These are phyloP conservation scores for Chlamydomonas sp. DNA, from an alignment of 139 green algal genomes.

Conservation along the genomic window DNA sequence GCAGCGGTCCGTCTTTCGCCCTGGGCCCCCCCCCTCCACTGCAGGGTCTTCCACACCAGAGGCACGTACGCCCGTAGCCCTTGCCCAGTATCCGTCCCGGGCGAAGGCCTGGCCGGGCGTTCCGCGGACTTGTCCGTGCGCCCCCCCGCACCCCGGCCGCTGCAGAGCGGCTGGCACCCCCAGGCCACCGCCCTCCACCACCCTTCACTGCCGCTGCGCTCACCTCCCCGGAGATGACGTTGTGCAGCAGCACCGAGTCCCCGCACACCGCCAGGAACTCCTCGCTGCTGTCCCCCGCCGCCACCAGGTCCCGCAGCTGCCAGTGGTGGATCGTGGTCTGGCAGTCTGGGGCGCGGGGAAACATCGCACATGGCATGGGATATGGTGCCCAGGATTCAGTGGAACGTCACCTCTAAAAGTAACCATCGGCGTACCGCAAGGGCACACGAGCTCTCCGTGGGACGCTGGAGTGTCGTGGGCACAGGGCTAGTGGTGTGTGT, in stretches of 20 bases:
- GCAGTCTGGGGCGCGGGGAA: neutral
- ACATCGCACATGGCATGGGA: neutral
- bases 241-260: slow-evolving; percentile 37
- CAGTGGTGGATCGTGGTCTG: slow-evolving; percentile 61
- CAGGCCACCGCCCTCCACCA: neutral
- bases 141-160: no score
- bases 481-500: neutral
- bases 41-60: neutral
- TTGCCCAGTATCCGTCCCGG: no score
- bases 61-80: neutral
- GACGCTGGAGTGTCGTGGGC: no score
- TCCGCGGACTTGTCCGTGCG: no score
- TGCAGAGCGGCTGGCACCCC: no score
- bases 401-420: no score
- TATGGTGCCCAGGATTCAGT: neutral
- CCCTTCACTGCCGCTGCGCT: neutral
- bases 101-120: no score
- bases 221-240: slow-evolving; percentile 14
- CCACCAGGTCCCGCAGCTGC: slow-evolving; percentile 84
- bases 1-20: no score
- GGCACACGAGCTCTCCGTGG: no score
- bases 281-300: slow-evolving; percentile 55
- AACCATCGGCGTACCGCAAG: no score
- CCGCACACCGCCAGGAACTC: slow-evolving; percentile 48
- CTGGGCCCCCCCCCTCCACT: no score